Evolutionary conservation across 352 stramenopile species (phyloP).

Genomic region (Albugo candida): DNA sequence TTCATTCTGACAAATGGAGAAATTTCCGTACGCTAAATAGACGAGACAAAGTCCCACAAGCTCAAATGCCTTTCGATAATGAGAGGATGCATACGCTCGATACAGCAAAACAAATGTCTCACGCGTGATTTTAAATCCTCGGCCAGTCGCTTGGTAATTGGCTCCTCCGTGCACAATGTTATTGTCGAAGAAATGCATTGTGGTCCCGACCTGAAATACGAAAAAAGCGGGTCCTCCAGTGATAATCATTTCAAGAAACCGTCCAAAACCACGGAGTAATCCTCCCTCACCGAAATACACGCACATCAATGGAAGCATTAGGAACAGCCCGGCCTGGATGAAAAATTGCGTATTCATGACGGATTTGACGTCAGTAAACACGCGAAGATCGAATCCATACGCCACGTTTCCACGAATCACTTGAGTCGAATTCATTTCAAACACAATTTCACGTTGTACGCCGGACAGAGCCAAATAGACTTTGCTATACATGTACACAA

Average conservation of each 20-base stretch:
- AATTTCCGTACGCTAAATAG: conserved; percentile 51
- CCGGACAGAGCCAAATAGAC: conserved; percentile 58
- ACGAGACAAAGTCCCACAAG: conserved; percentile 51
- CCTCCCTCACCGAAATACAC: conserved; percentile 72
- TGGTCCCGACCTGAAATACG: conserved; percentile 65
- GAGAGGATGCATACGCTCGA: conserved; percentile 49
- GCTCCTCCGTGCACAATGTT: conserved; percentile 61
- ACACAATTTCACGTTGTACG: conserved; percentile 47
- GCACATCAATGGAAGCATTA: conserved; percentile 53
- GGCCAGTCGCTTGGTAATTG: conserved; percentile 62
- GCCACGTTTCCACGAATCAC: conserved; percentile 42
- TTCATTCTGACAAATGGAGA: conserved; percentile 35
- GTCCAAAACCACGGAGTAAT: conserved; percentile 36
- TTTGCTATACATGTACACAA: conserved; percentile 76
- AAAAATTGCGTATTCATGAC: conserved; percentile 76
- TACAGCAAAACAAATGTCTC: conserved; percentile 69
- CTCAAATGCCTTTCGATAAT: conserved; percentile 68
- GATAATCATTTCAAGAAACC: conserved; percentile 62
- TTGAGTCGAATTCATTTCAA: conserved; percentile 49
- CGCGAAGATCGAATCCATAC: conserved; percentile 35
- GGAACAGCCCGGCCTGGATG: conserved; percentile 60
- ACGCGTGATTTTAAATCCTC: conserved; percentile 69
- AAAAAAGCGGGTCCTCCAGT: conserved; percentile 54
- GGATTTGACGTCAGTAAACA: conserved; percentile 32
- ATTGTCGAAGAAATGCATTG: conserved; percentile 76